Evolutionary conservation across 305 asterid genomes (phyloP).

Genomic region (Plantago coronopus): DNA sequence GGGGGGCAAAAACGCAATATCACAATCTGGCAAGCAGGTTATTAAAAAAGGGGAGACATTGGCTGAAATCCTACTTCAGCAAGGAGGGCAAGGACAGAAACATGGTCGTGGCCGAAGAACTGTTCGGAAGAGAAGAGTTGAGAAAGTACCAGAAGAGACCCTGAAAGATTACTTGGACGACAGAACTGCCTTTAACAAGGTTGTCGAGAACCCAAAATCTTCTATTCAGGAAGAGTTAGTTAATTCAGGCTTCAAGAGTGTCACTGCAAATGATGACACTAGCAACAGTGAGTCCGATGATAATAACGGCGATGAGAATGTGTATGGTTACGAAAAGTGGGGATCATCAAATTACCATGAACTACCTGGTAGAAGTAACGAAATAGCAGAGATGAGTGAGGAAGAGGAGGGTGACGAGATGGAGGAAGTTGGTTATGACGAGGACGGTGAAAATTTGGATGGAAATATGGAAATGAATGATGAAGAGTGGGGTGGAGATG

Average conservation of each 20-base stretch:
- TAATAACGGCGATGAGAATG: slow-evolving; percentile 28
- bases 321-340: slow-evolving; percentile 47
- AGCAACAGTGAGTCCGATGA: slow-evolving; percentile 64
- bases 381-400: slow-evolving; percentile 57
- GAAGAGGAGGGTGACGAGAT: slow-evolving; percentile 47
- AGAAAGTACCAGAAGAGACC: slow-evolving; percentile 34
- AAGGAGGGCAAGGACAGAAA: slow-evolving; percentile 59
- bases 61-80: slow-evolving; percentile 56
- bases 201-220: slow-evolving; percentile 31
- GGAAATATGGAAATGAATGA: slow-evolving; percentile 35
- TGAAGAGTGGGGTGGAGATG: slow-evolving; percentile 39
- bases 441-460: slow-evolving; percentile 40
- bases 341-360: slow-evolving; percentile 30
- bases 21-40: slow-evolving; percentile 38
- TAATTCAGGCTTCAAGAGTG: slow-evolving; percentile 28
- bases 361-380: slow-evolving; percentile 38
- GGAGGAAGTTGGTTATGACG: slow-evolving; percentile 40
- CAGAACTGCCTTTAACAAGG: slow-evolving; percentile 26
- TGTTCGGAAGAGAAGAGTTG: slow-evolving; percentile 59
- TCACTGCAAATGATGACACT: slow-evolving; percentile 39
- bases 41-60: slow-evolving; percentile 41
- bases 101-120: slow-evolving; percentile 82
- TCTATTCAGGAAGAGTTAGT: slow-evolving; percentile 26
- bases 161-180: slow-evolving; percentile 32
- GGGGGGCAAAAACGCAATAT: slow-evolving; percentile 27